phyloP scores from a whole-genome alignment of 805 yeast species.

The Lachancea lanzarotensis region DNA sequence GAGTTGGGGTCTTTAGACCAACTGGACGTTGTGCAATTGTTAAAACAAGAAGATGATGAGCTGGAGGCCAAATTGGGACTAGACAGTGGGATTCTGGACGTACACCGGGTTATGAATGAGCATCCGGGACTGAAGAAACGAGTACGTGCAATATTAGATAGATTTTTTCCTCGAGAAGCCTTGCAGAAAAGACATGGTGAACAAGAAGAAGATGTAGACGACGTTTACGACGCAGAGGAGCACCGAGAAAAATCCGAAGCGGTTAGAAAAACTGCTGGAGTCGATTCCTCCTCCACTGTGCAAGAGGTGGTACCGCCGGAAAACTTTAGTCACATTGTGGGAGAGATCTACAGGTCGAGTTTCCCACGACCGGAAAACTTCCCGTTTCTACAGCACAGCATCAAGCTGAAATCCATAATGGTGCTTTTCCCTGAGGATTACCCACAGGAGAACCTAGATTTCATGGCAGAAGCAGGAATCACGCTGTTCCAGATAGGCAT shows the following conservation, averaged over 20 bases:
- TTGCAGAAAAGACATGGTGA: not conserved
- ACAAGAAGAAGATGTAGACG: constrained; percentile 22
- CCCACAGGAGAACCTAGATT: constrained; percentile 67
- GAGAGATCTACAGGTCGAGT: constrained; percentile 74
- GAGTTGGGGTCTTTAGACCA: not conserved
- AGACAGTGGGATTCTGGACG: constrained; percentile 9
- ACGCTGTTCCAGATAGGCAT: constrained; percentile 80
- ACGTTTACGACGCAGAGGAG: constrained; percentile 20
- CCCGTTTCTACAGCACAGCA: constrained; percentile 47
- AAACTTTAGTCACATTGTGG: constrained; percentile 80
- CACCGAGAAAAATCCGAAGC: constrained; percentile 15
- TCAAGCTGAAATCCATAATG: constrained; percentile 65
- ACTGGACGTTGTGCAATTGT: not conserved
- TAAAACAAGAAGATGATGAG: constrained; percentile 4
- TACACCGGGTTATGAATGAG: constrained; percentile 16
- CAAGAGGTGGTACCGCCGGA: constrained; percentile 59
- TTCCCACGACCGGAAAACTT: constrained; percentile 87
- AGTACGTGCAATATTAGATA: constrained; percentile 14
- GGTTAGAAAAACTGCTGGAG: not conserved
- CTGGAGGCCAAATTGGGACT: constrained; percentile 4
- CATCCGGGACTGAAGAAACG: constrained; percentile 13
- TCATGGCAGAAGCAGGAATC: constrained; percentile 55
- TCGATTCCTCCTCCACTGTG: not conserved
- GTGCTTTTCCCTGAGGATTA: constrained; percentile 89
- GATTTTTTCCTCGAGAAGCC: constrained; percentile 9